Evolutionary conservation across 2,329 filamentous ascomycete genomes (phyloP).

Genomic region (Monilinia laxa): DNA sequence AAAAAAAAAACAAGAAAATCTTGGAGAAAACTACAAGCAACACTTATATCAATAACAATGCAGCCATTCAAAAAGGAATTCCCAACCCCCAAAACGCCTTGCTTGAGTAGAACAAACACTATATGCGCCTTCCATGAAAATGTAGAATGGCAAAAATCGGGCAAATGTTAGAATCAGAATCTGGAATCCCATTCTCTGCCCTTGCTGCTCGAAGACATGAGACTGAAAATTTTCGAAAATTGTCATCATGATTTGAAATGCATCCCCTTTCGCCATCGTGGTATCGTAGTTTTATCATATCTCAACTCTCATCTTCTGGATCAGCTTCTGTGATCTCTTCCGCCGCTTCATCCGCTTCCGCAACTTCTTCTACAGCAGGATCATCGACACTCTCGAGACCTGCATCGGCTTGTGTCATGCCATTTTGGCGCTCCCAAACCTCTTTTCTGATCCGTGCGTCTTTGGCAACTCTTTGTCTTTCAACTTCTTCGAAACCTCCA

Average conservation of each 20-base stretch:
- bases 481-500: slow-evolving; percentile 90
- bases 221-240: not conserved
- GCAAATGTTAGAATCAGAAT: not conserved
- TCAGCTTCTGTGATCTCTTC: slow-evolving; percentile 10
- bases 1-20: not conserved
- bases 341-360: not conserved
- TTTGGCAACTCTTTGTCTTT: slow-evolving; percentile 77
- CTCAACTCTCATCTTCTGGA: slow-evolving; percentile 15
- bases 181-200: slow-evolving; percentile 4
- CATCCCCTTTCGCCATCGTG: slow-evolving; percentile 1
- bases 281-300: slow-evolving; percentile 12
- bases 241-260: slow-evolving; percentile 4
- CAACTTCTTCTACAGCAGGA: slow-evolving; percentile 8
- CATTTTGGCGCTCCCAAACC: slow-evolving; percentile 68
- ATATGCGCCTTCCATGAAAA: slow-evolving; percentile 7
- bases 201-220: not conserved
- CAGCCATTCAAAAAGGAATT: not conserved
- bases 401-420: slow-evolving; percentile 42
- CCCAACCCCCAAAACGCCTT: slow-evolving; percentile 8
- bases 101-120: slow-evolving; percentile 11
- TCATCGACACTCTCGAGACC: slow-evolving; percentile 11
- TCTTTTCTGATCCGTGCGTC: slow-evolving; percentile 85
- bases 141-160: not conserved
- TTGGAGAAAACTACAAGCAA: not conserved
- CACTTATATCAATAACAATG: slow-evolving; percentile 8